These are phyloP conservation scores for Ogataea polymorpha DNA, from an alignment of 805 yeast genomes.

Conservation along the genomic window DNA sequence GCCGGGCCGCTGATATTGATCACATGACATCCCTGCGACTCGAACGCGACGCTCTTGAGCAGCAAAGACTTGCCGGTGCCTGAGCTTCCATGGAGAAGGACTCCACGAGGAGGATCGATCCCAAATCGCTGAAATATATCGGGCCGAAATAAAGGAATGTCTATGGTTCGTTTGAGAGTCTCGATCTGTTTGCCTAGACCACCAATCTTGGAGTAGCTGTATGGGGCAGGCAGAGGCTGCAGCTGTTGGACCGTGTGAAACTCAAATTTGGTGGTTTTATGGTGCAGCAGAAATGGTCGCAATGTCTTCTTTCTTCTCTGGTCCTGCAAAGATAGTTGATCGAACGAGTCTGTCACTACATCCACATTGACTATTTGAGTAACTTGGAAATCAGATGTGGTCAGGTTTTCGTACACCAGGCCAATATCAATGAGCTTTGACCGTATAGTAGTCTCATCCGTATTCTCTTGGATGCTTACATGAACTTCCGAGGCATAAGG, in stretches of 20 bases:
- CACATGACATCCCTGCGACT: conserved; percentile 70
- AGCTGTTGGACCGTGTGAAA: conserved; percentile 33
- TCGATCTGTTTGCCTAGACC: conserved; percentile 69
- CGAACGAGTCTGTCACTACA: not conserved
- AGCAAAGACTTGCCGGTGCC: conserved; percentile 96
- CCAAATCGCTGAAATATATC: conserved; percentile 76
- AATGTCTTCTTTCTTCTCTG: not conserved
- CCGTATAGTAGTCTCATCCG: conserved; percentile 35
- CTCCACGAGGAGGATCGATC: conserved; percentile 91
- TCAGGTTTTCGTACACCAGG: conserved; percentile 52
- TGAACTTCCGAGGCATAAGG: conserved; percentile 27
- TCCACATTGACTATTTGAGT: conserved; percentile 5
- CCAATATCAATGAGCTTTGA: conserved; percentile 53
- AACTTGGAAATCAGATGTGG: conserved; percentile 14
- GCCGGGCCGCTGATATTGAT: conserved; percentile 87
- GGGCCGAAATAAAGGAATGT: conserved; percentile 79
- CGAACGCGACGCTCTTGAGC: conserved; percentile 75
- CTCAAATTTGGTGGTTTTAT: conserved; percentile 32
- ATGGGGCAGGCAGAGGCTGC: conserved; percentile 40
- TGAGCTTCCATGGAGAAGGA: conserved; percentile 92
- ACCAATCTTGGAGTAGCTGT: conserved; percentile 52
- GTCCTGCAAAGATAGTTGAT: not conserved
- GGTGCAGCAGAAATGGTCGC: conserved; percentile 28
- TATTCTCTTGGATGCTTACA: conserved; percentile 5
- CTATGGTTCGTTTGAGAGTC: conserved; percentile 61